These are phyloP conservation scores for Fusarium pseudonygamai DNA, from an alignment of 2,329 filamentous ascomycete species.

Conservation along the genomic window DNA sequence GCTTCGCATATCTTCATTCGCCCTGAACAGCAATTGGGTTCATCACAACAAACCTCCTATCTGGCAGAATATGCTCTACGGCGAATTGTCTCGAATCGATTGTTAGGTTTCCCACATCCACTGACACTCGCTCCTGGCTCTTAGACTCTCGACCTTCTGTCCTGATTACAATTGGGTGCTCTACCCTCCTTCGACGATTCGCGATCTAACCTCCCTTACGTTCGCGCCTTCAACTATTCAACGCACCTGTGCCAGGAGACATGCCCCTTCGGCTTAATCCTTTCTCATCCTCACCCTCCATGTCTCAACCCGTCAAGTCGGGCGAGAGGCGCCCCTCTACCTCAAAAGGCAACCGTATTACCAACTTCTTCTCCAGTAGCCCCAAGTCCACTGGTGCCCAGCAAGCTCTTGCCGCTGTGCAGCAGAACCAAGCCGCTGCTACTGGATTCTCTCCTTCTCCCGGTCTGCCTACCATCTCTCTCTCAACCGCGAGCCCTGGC, in stretches of 20 bases:
- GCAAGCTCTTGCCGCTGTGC: conserved; percentile 73
- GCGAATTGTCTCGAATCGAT: conserved; percentile 17
- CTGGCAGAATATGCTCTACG: conserved; percentile 20
- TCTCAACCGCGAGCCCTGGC: conserved; percentile 85
- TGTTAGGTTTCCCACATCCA: conserved; percentile 7
- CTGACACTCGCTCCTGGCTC: conserved; percentile 26
- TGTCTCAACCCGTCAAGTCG: conserved; percentile 58
- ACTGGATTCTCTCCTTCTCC: conserved; percentile 76
- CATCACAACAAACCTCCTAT: conserved; percentile 20
- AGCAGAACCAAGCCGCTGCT: conserved; percentile 62
- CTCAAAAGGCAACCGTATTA: conserved; percentile 79
- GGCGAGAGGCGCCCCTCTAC: conserved; percentile 67
- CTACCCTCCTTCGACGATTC: conserved; percentile 6
- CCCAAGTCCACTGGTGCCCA: conserved; percentile 77
- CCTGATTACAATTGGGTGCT: background rate
- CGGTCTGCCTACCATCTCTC: conserved; percentile 87
- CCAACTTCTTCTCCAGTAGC: conserved; percentile 83
- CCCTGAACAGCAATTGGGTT: conserved; percentile 5
- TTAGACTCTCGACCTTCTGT: conserved; percentile 4
- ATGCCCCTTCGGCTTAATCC: conserved; percentile 71
- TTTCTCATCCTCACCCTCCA: conserved; percentile 62
- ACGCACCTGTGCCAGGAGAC: conserved; percentile 47
- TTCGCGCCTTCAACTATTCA: conserved; percentile 13
- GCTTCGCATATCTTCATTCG: background rate
- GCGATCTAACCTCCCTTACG: conserved; percentile 11